These are phyloP conservation scores for Botryotinia globosa DNA, from an alignment of 2,329 filamentous ascomycete species.

Conservation along the genomic window DNA sequence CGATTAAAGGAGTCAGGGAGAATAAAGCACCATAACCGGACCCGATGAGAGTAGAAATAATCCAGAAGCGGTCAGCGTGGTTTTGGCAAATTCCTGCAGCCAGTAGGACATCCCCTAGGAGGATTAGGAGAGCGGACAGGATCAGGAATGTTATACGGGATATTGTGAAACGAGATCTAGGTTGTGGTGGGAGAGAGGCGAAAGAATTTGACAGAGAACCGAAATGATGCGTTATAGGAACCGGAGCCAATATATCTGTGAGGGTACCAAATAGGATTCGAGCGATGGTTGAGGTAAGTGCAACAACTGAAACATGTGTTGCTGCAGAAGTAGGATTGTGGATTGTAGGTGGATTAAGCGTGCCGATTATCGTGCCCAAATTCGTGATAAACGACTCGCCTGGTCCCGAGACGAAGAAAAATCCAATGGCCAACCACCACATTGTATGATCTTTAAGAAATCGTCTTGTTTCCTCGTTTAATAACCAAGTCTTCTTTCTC, in stretches of 20 bases:
- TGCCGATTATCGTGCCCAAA: conserved; percentile 87
- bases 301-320: conserved; percentile 91
- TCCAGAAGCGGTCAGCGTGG: conserved; percentile 76
- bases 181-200: conserved; percentile 40
- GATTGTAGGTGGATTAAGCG: conserved; percentile 62
- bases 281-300: conserved; percentile 83
- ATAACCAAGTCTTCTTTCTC: conserved; percentile 81
- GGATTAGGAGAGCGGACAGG: conserved; percentile 69
- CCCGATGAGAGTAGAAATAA: conserved; percentile 80
- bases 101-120: conserved; percentile 71
- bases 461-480: conserved; percentile 84
- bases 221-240: conserved; percentile 42
- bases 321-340: conserved; percentile 59
- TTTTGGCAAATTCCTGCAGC: conserved; percentile 73
- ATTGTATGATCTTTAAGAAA: conserved; percentile 89
- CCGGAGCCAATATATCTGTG: conserved; percentile 79
- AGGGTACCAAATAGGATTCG: conserved; percentile 86
- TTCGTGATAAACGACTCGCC: conserved; percentile 99
- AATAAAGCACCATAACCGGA: conserved; percentile 93
- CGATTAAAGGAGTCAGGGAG: conserved; percentile 83
- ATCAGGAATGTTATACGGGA: conserved; percentile 81
- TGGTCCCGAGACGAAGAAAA: conserved; percentile 75
- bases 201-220: conserved; percentile 34
- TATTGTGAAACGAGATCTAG: conserved; percentile 51
- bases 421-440: conserved; percentile 90